Conservation (phyloP, 2,329 filamentous ascomycete species). For the Botrytis hyacinthi region DNA sequence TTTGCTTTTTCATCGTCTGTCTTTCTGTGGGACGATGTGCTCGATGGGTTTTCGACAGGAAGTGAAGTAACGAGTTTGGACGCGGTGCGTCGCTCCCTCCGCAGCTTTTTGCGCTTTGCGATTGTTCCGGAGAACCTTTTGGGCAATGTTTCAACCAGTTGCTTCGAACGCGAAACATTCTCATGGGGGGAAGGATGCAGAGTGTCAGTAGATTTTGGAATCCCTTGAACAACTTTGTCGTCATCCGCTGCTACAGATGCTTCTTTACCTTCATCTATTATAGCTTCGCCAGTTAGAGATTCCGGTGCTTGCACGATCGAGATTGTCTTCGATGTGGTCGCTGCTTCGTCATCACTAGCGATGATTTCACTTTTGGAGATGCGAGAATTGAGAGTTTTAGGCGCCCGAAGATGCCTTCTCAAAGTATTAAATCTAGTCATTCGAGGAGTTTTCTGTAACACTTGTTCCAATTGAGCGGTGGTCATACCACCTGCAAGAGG, state of each 20-base stretch:
- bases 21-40: not conserved
- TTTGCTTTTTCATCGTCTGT: too few relatives aligned
- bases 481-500: not conserved
- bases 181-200: not conserved
- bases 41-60: not conserved
- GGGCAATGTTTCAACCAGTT: not conserved
- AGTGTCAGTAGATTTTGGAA: not conserved
- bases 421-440: constrained; percentile 4
- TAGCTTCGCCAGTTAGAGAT: not conserved
- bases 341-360: not conserved
- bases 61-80: not conserved
- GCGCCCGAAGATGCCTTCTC: not conserved
- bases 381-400: not conserved
- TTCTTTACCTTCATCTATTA: not conserved
- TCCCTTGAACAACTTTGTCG: not conserved
- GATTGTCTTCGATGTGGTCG: not conserved
- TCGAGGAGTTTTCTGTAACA: not conserved
- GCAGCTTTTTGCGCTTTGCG: not conserved
- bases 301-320: not conserved
- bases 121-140: not conserved
- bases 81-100: not conserved
- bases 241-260: too few relatives aligned
- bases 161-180: not conserved
- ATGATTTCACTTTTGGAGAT: not conserved
- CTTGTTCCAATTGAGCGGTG: not conserved